Conservation (phyloP, 2,329 filamentous ascomycete species). For the Monosporascus sp. region DNA sequence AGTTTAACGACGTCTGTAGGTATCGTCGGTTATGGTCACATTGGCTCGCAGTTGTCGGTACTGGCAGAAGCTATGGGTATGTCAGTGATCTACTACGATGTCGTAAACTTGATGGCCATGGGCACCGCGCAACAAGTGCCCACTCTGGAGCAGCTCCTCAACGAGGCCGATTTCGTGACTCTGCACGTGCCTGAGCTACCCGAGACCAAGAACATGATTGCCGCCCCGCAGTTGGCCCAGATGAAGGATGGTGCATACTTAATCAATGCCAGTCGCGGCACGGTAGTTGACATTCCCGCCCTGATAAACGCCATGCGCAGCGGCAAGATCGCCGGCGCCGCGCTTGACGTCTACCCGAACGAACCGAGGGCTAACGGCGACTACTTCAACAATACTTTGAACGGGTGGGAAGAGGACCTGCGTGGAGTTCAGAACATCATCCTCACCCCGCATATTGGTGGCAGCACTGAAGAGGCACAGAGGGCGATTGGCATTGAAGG, state of each 20-base stretch:
- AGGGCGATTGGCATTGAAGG: constrained; percentile 89
- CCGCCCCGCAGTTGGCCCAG: constrained; percentile 67
- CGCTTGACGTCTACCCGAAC: constrained; percentile 92
- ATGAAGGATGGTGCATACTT: constrained; percentile 95
- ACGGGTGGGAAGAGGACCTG: constrained; percentile 80
- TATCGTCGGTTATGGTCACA: constrained; percentile 96
- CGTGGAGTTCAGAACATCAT: constrained; percentile 86
- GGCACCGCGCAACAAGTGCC: constrained; percentile 82
- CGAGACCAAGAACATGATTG: constrained; percentile 91
- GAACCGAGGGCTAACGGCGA: constrained; percentile 93
- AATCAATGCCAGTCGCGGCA: constrained; percentile 93
- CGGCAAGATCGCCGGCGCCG: constrained; percentile 86
- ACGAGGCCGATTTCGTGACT: constrained; percentile 83
- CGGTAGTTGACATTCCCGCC: constrained; percentile 88
- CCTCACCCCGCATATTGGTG: constrained; percentile 92
- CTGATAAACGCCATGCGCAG: constrained; percentile 80
- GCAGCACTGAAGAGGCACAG: constrained; percentile 96
- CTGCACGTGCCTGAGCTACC: constrained; percentile 90
- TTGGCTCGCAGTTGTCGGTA: constrained; percentile 92
- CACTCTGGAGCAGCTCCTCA: constrained; percentile 69
- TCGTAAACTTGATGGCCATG: constrained; percentile 88
- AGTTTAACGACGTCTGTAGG: constrained; percentile 36
- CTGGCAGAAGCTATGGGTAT: constrained; percentile 97
- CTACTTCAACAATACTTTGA: constrained; percentile 83
- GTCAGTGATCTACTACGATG: constrained; percentile 95